Evolutionary conservation across 2,329 filamentous ascomycete genomes (phyloP), one percentile per base, ranked within the genome.

Genomic region (Aciculosporium take): DNA sequence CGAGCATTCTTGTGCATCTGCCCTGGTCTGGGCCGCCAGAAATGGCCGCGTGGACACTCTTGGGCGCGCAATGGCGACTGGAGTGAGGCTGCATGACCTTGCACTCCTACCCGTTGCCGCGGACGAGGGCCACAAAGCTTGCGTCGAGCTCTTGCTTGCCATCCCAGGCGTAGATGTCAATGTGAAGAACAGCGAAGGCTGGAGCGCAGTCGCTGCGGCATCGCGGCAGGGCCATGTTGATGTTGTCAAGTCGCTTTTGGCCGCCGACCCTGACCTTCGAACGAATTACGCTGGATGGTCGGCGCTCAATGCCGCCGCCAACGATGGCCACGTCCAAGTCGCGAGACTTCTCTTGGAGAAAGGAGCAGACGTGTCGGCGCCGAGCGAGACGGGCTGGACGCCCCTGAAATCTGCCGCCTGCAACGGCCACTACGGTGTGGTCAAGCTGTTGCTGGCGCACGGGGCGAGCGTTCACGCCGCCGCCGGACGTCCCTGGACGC

Each of bases 281-380:
- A 29, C 29, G 1, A 42, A 42, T n/a, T 39, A 42, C 27, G 40
- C 43, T 18, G 47, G 47, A 23, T 47, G 43, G 45, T 29, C 39
- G 7, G 41, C 47, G 5, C 45, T 48, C n/a, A n/a, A 40, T 15
- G 35, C 47, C 6, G 47, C 47, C 10, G 43, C 47, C 18, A 44
- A 42, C 34, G 43, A 42, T 20, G 43, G 46, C 20, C 40, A 39
- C 18, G 27, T 38, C n/a, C 43, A 44, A 1, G 43, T 42, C 12
- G 45, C 41, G 9, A 37, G 18, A 13, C 27, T 42, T 5, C 43
- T 47, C 13, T 40, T 49, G 8, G 27, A 20, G 3, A 37, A 41
- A 7, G 47, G 43, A 2, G 43, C 44, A 1, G 40, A 32, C 4
- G 33, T 45, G 7, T 33, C 43, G 10, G 24, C 24, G 1, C 40